A percentile compares a stretch with the other conserved stretches of the same genome.
Evolutionary conservation across 2,329 filamentous ascomycete genomes (phyloP).

Genomic region (Aureobasidium vineae): DNA sequence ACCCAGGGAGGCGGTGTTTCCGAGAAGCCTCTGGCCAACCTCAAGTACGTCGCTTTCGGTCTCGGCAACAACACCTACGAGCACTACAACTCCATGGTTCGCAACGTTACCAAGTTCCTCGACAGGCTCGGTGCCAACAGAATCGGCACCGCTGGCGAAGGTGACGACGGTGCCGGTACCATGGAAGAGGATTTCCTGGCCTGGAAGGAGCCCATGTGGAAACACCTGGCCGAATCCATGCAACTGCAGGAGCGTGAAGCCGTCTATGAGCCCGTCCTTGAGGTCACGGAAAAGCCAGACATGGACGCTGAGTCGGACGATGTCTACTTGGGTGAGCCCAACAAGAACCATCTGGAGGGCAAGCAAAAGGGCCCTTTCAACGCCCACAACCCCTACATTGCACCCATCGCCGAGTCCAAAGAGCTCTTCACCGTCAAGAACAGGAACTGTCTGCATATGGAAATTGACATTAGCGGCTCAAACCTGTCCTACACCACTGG

Average conservation of each 20-base stretch:
- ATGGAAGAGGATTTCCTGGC: constrained; percentile 99
- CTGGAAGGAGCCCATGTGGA: constrained; percentile 99
- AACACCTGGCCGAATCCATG: constrained; percentile 77
- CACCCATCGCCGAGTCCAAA: constrained; percentile 84
- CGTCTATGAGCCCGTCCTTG: constrained; percentile 90
- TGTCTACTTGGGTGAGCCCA: constrained; percentile 90
- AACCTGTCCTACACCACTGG: constrained; percentile 93
- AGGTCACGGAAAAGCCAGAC: constrained; percentile 65
- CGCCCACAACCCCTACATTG: constrained; percentile 82
- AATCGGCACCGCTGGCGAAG: constrained; percentile 87
- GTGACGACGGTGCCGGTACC: constrained; percentile 94
- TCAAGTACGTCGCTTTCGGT: constrained; percentile 77
- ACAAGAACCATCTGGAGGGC: constrained; percentile 79
- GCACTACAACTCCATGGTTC: constrained; percentile 99
- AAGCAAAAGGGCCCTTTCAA: constrained; percentile 85
- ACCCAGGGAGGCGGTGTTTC: constrained; percentile 62
- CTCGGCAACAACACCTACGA: constrained; percentile 52
- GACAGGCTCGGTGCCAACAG: constrained; percentile 77
- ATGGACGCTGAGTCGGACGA: constrained; percentile 71
- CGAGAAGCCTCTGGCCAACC: constrained; percentile 71
- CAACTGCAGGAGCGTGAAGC: constrained; percentile 91
- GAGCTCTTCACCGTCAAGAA: constrained; percentile 89
- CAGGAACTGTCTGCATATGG: constrained; percentile 94
- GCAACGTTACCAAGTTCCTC: constrained; percentile 79
- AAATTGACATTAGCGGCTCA: constrained; percentile 85